Conservation (phyloP, 371 early-diverging fungal genomes). For the Mortierella sp. region DNA sequence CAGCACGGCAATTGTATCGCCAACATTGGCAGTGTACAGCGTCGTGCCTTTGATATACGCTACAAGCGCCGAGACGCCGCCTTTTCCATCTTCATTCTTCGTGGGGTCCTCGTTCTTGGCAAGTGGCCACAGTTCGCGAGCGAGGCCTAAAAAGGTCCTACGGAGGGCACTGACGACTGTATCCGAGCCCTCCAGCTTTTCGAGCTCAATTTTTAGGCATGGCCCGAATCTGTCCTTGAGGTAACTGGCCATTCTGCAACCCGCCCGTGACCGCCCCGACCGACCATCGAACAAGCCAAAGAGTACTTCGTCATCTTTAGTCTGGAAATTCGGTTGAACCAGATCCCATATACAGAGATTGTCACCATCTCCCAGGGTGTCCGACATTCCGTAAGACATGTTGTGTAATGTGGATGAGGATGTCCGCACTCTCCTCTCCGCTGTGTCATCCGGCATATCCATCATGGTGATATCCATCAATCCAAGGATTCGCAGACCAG, state of each 20-base stretch:
- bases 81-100: conserved; percentile 57
- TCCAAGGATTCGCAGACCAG: conserved; percentile 82
- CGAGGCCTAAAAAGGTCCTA: conserved; percentile 82
- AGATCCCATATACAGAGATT: conserved; percentile 83
- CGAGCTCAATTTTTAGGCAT: conserved; percentile 81
- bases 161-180: conserved; percentile 71
- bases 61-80: conserved; percentile 78
- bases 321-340: conserved; percentile 83
- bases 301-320: conserved; percentile 83
- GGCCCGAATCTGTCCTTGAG: conserved; percentile 77
- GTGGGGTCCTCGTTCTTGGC: conserved; percentile 25
- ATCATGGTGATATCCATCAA: conserved; percentile 89
- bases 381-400: conserved; percentile 90
- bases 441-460: conserved; percentile 85
- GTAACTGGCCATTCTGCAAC: conserved; percentile 69
- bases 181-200: conserved; percentile 65
- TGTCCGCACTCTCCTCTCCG: conserved; percentile 85
- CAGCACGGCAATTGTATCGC: conserved; percentile 88
- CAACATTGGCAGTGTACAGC: conserved; percentile 91
- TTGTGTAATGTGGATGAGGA: conserved; percentile 78
- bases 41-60: conserved; percentile 82
- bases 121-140: conserved; percentile 74
- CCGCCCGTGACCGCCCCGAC: conserved; percentile 66
- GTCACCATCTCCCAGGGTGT: conserved; percentile 74
- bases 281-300: conserved; percentile 91